phyloP scores from a whole-genome alignment of 2,329 filamentous ascomycete species.

The Magnaporthiopsis incrustans region DNA sequence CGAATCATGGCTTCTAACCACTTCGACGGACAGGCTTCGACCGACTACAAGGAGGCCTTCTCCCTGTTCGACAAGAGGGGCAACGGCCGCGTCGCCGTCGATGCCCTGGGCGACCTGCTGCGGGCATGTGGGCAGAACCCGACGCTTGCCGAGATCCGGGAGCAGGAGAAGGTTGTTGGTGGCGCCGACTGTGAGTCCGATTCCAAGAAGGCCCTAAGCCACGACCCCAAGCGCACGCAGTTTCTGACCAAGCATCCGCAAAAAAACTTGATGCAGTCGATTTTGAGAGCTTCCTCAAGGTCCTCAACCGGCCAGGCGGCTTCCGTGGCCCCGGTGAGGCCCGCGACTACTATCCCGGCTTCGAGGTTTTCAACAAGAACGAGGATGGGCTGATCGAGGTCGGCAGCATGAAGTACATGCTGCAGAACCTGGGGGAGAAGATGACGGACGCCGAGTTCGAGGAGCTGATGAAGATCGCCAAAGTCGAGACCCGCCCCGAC shows the following conservation, averaged over 20 bases:
- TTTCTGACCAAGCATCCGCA: not conserved
- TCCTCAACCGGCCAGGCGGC: constrained; percentile 93
- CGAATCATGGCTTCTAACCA: constrained; percentile 43
- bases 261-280: constrained; percentile 56
- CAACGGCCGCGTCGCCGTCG: constrained; percentile 80
- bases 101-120: constrained; percentile 85
- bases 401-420: constrained; percentile 93
- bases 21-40: constrained; percentile 57
- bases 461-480: constrained; percentile 84
- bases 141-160: constrained; percentile 83
- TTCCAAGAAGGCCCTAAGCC: not conserved
- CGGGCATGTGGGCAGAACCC: constrained; percentile 98
- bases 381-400: constrained; percentile 97
- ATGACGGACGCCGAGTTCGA: constrained; percentile 99
- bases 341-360: constrained; percentile 96
- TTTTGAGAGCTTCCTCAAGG: constrained; percentile 93
- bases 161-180: constrained; percentile 84
- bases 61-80: constrained; percentile 99
- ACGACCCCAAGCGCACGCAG: no score
- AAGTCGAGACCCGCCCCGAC: constrained; percentile 79
- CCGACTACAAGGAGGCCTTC: constrained; percentile 99
- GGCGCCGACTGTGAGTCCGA: constrained; percentile 70
- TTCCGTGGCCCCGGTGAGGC: constrained; percentile 98
- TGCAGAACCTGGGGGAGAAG: constrained; percentile 98
- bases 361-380: constrained; percentile 99